Conservation (phyloP, 164 flowering plant species). For the Tetracentron sinense region DNA sequence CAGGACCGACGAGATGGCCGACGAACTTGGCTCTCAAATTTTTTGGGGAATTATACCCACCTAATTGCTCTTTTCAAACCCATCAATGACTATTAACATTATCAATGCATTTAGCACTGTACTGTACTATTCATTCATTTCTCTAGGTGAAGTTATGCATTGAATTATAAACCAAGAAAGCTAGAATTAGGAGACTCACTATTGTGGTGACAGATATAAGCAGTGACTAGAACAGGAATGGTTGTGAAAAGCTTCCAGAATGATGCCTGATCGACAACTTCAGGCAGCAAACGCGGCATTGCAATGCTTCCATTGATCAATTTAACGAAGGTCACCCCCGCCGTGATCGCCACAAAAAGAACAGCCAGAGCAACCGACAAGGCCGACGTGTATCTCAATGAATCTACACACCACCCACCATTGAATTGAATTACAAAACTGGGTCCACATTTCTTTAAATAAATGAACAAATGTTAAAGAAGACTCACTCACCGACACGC, state of each 20-base stretch:
- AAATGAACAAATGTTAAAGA: neutral
- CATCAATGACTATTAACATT: too few relatives aligned
- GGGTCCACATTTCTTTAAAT: too few relatives aligned
- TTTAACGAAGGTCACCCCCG: constrained; percentile 43
- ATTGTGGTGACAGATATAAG: constrained; percentile 77
- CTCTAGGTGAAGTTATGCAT: neutral
- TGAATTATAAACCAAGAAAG: neutral
- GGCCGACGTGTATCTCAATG: constrained; percentile 75
- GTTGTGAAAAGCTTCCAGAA: constrained; percentile 70
- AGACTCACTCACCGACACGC: constrained; percentile 60
- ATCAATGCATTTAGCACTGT: neutral
- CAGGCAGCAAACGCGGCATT: constrained; percentile 58
- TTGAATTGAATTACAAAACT: neutral
- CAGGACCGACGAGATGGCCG: too few relatives aligned
- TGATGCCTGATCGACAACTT: constrained; percentile 46
- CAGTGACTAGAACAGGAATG: constrained; percentile 64
- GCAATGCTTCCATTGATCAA: constrained; percentile 41
- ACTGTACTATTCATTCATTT: too few relatives aligned
- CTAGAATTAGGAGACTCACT: constrained; percentile 27
- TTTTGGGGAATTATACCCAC: too few relatives aligned
- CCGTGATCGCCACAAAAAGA: constrained; percentile 62
- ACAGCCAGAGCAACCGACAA: constrained; percentile 67
- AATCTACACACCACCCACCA: constrained; percentile 37
- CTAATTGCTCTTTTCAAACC: too few relatives aligned
- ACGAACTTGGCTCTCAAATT: too few relatives aligned